Percentiles rank a stretch among this genome's conserved stretches.
These are phyloP conservation scores for Dothistroma pini DNA, from an alignment of 2,329 filamentous ascomycete species.

Conservation along the genomic window DNA sequence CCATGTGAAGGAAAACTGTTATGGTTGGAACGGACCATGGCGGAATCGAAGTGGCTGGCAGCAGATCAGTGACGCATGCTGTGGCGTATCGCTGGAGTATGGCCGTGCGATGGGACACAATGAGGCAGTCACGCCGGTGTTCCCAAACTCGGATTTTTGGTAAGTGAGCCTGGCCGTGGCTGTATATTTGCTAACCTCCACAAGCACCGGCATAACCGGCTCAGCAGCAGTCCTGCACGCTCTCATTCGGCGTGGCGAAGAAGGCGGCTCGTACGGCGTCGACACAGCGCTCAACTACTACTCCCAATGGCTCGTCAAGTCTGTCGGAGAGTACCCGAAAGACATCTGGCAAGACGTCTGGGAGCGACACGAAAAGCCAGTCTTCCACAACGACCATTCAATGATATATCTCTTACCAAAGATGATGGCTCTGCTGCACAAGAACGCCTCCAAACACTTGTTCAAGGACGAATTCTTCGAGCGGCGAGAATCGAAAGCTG, in stretches of 20 bases:
- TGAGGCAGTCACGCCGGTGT: slow-evolving; percentile 25
- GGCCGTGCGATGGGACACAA: slow-evolving; percentile 18
- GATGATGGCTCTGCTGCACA: slow-evolving; percentile 40
- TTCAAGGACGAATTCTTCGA: slow-evolving; percentile 52
- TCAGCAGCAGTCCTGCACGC: slow-evolving; percentile 23
- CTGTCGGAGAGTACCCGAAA: slow-evolving; percentile 25
- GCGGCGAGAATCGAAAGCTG: slow-evolving; percentile 35
- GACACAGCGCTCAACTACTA: slow-evolving; percentile 29
- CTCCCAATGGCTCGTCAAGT: slow-evolving; percentile 30
- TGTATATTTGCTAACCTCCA: slow-evolving; percentile 1
- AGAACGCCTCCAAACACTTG: slow-evolving; percentile 39
- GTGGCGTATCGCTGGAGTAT: slow-evolving; percentile 16
- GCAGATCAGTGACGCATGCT: slow-evolving; percentile 48
- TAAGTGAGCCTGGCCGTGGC: slow-evolving; percentile 3
- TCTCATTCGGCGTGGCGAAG: slow-evolving; percentile 23
- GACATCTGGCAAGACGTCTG: slow-evolving; percentile 49
- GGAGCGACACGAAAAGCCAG: slow-evolving; percentile 43
- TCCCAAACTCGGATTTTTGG: slow-evolving; percentile 27
- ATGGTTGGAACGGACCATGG: slow-evolving; percentile 51
- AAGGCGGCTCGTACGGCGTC: slow-evolving; percentile 27
- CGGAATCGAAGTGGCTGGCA: slow-evolving; percentile 50
- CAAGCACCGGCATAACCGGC: slow-evolving; percentile 25
- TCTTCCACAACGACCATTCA: slow-evolving; percentile 52
- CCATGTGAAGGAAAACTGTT: slow-evolving; percentile 52
- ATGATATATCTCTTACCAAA: slow-evolving; percentile 44